Evolutionary conservation across 257 asterid species (phyloP).

Genomic region (Eucommia ulmoides): DNA sequence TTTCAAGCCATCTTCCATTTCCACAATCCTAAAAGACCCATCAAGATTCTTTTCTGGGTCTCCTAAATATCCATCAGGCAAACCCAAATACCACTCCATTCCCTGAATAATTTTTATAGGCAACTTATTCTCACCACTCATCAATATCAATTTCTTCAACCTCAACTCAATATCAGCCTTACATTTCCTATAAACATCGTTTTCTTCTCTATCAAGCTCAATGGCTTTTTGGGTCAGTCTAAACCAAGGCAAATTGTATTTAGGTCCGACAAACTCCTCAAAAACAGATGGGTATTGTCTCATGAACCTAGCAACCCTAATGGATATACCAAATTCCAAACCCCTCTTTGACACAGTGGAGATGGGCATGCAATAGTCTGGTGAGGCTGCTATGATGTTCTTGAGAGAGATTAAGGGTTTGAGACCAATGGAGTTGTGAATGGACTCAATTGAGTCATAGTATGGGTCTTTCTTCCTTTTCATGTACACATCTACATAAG

Average conservation of each 20-base stretch:
- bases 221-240: constrained; percentile 53
- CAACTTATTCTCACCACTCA: constrained; percentile 54
- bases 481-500: constrained; percentile 75
- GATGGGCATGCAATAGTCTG: constrained; percentile 54
- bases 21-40: constrained; percentile 35
- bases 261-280: constrained; percentile 75
- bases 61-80: constrained; percentile 49
- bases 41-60: constrained; percentile 40
- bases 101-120: constrained; percentile 66
- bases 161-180: constrained; percentile 47
- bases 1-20: constrained; percentile 61
- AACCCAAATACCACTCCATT: constrained; percentile 65
- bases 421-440: constrained; percentile 69
- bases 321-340: constrained; percentile 32
- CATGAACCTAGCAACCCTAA: constrained; percentile 62
- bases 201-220: constrained; percentile 64
- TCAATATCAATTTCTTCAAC: constrained; percentile 54
- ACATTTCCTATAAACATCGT: constrained; percentile 29
- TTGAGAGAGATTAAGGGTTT: constrained; percentile 54
- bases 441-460: constrained; percentile 58
- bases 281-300: constrained; percentile 73
- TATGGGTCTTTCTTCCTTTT: constrained; percentile 71
- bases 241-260: constrained; percentile 72
- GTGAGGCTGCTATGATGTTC: constrained; percentile 57
- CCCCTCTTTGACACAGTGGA: constrained; percentile 63